Conservation (phyloP, 345 rosid genomes). For the Melaleuca alternifolia region DNA sequence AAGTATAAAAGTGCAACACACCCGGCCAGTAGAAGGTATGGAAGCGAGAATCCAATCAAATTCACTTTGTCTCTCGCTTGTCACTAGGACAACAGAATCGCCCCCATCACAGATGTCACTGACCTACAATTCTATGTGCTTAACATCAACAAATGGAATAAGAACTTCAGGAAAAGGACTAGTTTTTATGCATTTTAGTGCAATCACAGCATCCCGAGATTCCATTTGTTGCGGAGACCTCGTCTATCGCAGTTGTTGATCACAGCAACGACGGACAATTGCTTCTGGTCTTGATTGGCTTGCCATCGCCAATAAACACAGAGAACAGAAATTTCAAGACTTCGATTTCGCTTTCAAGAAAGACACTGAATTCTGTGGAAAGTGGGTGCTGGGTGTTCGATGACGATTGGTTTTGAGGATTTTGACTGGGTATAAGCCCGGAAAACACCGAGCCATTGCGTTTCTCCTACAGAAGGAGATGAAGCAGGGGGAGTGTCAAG, state of each 20-base stretch:
- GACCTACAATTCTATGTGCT: conserved; percentile 36
- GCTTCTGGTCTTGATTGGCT: conserved; percentile 16
- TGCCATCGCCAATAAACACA: conserved; percentile 23
- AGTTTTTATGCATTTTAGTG: neutral
- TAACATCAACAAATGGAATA: neutral
- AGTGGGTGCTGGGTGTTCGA: conserved; percentile 1
- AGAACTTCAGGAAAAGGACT: neutral
- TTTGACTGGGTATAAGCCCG: conserved; percentile 30
- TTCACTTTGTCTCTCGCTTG: conserved; percentile 91
- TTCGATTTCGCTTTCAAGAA: conserved; percentile 8
- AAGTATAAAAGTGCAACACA: neutral
- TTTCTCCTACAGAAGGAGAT: neutral
- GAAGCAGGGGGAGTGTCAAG: neutral
- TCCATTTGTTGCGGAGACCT: conserved; percentile 38
- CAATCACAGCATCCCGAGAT: conserved; percentile 4
- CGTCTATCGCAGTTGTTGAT: conserved; percentile 41
- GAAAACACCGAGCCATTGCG: conserved; percentile 34
- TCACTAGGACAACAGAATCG: conserved; percentile 74
- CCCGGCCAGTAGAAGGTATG: conserved; percentile 97
- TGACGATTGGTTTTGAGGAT: conserved; percentile 4
- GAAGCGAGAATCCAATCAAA: conserved; percentile 84
- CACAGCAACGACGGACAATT: conserved; percentile 31
- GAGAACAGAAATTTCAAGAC: conserved; percentile 10
- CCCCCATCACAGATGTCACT: conserved; percentile 84
- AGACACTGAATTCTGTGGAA: conserved; percentile 13